phyloP scores from a whole-genome alignment of 805 yeast species.

The Wickerhamomyces tratensis region DNA sequence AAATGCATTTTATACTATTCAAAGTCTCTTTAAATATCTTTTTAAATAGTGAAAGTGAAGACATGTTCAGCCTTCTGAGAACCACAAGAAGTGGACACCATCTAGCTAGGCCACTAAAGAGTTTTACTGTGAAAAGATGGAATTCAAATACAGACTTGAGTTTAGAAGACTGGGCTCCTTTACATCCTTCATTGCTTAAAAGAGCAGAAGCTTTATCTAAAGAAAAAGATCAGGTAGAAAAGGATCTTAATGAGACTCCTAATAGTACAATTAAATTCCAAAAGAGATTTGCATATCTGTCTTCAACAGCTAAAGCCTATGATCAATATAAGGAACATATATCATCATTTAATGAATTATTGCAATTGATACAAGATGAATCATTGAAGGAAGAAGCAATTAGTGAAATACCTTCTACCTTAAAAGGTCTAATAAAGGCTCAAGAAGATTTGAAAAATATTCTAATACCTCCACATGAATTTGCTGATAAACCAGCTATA shows the following conservation, averaged over 20 bases:
- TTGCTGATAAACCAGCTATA: constrained; percentile 67
- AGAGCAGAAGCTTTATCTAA: constrained; percentile 32
- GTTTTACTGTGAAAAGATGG: constrained; percentile 2
- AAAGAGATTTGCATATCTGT: constrained; percentile 35
- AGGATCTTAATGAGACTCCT: constrained; percentile 30
- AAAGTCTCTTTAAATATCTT: neutral
- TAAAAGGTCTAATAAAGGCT: constrained; percentile 34
- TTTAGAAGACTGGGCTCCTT: constrained; percentile 12
- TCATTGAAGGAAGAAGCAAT: constrained; percentile 49
- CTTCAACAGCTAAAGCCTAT: constrained; percentile 32
- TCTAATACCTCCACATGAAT: constrained; percentile 69
- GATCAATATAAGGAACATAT: constrained; percentile 25
- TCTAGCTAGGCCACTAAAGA: neutral
- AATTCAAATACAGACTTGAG: constrained; percentile 4
- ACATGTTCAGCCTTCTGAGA: no score
- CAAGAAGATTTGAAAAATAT: constrained; percentile 40
- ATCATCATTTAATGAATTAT: constrained; percentile 27
- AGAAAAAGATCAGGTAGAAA: constrained; percentile 33
- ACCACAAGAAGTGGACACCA: neutral
- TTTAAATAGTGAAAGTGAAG: neutral
- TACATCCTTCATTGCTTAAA: constrained; percentile 42
- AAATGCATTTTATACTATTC: no score
- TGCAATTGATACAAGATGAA: constrained; percentile 35
- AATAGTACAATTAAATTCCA: constrained; percentile 38
- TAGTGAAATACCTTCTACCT: constrained; percentile 38